phyloP scores from a whole-genome alignment of 257 asterid species.

The Solanum chmielewskii region DNA sequence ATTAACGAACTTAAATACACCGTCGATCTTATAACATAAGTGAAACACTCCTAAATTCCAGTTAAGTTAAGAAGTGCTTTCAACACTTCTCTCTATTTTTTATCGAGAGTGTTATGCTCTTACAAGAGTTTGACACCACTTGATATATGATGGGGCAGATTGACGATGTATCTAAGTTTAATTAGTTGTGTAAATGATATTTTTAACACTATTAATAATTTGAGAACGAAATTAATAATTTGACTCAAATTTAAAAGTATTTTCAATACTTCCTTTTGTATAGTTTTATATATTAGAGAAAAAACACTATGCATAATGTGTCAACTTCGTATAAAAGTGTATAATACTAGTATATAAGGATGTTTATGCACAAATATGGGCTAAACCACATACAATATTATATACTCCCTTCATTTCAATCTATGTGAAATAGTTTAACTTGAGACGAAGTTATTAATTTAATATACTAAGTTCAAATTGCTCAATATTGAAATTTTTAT shows the following conservation, averaged over 20 bases:
- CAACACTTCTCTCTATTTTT: background rate
- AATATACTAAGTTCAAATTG: background rate
- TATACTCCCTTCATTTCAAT: background rate
- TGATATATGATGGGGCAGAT: background rate
- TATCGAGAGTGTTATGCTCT: background rate
- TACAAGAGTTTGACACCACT: background rate
- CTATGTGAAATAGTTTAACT: background rate
- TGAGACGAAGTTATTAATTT: background rate
- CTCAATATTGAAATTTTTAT: background rate
- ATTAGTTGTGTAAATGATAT: background rate
- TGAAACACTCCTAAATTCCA: too few relatives aligned
- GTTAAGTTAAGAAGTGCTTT: background rate
- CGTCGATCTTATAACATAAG: accelerated
- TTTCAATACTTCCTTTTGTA: background rate
- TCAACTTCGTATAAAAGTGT: background rate
- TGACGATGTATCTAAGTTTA: too few relatives aligned
- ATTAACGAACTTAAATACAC: too few relatives aligned
- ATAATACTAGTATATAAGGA: background rate
- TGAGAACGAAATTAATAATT: too few relatives aligned
- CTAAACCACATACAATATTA: background rate
- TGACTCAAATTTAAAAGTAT: accelerated
- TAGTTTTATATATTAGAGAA: too few relatives aligned
- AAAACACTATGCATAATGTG: background rate
- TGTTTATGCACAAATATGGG: background rate
- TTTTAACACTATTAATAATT: too few relatives aligned